Evolutionary conservation across 108 stramenopile genomes (phyloP).

Genomic region (Skeletonema menzelii): DNA sequence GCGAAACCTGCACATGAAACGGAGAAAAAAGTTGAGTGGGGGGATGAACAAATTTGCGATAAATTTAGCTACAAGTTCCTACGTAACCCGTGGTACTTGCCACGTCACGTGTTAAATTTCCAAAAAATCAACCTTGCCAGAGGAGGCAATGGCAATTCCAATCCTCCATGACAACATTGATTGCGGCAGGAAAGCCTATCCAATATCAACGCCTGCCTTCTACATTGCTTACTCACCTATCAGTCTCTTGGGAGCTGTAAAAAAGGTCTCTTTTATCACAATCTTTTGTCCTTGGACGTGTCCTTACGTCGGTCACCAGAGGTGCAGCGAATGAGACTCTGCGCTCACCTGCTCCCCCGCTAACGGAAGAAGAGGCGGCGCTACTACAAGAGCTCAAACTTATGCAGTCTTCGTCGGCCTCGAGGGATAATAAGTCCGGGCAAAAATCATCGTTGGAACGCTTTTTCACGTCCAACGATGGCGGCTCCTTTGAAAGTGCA

Average conservation of each 20-base stretch:
- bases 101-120: not conserved
- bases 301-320: conserved; percentile 73
- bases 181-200: not conserved
- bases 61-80: not conserved
- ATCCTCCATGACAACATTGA: not conserved
- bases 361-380: conserved; percentile 44
- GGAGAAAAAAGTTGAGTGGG: not conserved
- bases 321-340: conserved; percentile 68
- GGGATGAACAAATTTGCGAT: not conserved
- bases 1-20: conserved; percentile 60
- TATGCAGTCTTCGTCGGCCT: conserved; percentile 43
- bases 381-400: conserved; percentile 59
- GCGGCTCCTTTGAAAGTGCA: not conserved
- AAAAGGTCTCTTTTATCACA: conserved; percentile 46
- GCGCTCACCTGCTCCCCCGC: conserved; percentile 30
- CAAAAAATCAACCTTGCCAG: not conserved
- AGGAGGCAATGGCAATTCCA: not conserved
- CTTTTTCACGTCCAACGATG: conserved; percentile 3
- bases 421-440: conserved; percentile 39
- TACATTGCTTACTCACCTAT: conserved; percentile 51
- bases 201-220: not conserved
- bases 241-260: conserved; percentile 74
- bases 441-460: conserved; percentile 39
- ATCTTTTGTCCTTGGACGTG: conserved; percentile 59
- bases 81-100: not conserved